Evolutionary conservation across 1,284 basidiomycete genomes (phyloP).

Genomic region (Pterula multifida): DNA sequence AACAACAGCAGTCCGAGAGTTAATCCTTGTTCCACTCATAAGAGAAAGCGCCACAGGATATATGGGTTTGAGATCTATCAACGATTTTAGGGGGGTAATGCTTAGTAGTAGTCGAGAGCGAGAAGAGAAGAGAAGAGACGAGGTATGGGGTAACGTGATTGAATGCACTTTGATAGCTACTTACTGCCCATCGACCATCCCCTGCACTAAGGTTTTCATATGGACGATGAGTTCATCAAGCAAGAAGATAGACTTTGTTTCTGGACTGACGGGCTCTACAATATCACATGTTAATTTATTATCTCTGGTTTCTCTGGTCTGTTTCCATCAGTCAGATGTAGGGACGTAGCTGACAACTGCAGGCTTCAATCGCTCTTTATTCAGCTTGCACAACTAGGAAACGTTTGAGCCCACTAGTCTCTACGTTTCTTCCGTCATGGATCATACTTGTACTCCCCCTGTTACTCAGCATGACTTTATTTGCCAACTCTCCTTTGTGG

Average conservation of each 20-base stretch:
- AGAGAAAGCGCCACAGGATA: too few species aligned
- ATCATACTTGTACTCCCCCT: slow-evolving; percentile 62
- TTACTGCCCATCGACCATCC: too few species aligned
- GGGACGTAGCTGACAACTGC: slow-evolving; percentile 12
- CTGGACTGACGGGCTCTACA: slow-evolving; percentile 68
- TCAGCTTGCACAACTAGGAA: slow-evolving; percentile 31
- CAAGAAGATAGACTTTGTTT: slow-evolving; percentile 80
- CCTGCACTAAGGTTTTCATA: too few species aligned
- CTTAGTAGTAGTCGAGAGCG: too few species aligned
- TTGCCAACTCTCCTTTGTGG: slow-evolving; percentile 43
- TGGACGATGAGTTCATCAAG: neutral
- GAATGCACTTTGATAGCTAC: too few species aligned
- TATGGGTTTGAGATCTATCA: too few species aligned
- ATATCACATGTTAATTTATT: slow-evolving; percentile 68
- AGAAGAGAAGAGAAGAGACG: too few species aligned
- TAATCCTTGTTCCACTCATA: neutral
- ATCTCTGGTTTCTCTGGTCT: slow-evolving; percentile 59
- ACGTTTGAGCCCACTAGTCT: slow-evolving; percentile 7
- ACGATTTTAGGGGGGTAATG: too few species aligned
- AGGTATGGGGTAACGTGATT: too few species aligned
- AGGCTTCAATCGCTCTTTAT: slow-evolving; percentile 67
- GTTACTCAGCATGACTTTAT: slow-evolving; percentile 68
- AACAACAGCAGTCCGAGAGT: slow-evolving; percentile 11
- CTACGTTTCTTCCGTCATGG: slow-evolving; percentile 47
- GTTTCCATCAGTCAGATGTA: slow-evolving; percentile 2